Conservation (phyloP, 768 basidiomycete species). For the Chlorophyllum brunneum region DNA sequence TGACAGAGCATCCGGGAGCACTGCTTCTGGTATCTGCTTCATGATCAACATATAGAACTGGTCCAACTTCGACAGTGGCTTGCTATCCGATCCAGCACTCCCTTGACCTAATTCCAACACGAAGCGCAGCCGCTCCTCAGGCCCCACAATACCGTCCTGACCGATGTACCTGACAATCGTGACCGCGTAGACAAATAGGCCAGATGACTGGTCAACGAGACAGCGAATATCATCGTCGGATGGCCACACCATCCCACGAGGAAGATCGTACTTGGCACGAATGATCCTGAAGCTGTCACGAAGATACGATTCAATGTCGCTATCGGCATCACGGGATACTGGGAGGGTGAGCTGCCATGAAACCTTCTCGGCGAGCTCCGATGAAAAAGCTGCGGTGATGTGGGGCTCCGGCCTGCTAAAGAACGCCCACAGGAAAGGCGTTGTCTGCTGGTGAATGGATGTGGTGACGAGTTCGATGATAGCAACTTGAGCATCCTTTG, state of each 20-base stretch:
- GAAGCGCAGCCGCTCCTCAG: not conserved
- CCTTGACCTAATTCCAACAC: not conserved
- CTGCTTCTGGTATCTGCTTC: not conserved
- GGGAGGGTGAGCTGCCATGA: constrained; percentile 5
- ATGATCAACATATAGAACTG: not conserved
- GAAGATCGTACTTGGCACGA: constrained; percentile 1
- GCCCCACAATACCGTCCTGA: not conserved
- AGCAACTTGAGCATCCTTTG: constrained; percentile 2
- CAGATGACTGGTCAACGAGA: not conserved
- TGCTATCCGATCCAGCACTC: not conserved
- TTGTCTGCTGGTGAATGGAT: not conserved
- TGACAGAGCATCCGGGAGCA: not conserved
- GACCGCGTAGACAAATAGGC: not conserved
- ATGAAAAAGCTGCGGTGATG: constrained; percentile 16
- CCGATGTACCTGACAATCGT: not conserved
- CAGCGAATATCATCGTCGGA: not conserved
- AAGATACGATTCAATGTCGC: constrained; percentile 20
- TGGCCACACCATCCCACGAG: not conserved
- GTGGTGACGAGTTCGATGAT: constrained; percentile 14
- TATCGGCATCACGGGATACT: constrained; percentile 11
- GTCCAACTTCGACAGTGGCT: not conserved
- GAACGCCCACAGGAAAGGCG: constrained; percentile 21
- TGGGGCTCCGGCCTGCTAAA: constrained; percentile 23
- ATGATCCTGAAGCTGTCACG: constrained; percentile 11
- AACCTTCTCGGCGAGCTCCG: not conserved